Evolutionary conservation across 1,139 yeast genomes (phyloP).

Genomic region (Geotrichum reessii): DNA sequence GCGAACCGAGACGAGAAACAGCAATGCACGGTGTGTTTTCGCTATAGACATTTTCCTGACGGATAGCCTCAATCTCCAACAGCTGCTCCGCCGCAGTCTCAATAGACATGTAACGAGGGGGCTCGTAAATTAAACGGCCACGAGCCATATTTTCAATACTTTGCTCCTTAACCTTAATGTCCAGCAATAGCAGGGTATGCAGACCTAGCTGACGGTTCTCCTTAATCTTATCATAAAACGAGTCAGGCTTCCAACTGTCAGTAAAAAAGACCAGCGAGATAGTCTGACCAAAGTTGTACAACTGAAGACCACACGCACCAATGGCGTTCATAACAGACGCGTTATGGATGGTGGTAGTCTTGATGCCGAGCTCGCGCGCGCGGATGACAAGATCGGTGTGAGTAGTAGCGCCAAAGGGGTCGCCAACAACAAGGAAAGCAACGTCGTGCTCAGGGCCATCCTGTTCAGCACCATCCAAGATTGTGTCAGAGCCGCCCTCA

Average conservation of each 20-base stretch:
- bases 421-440: conserved; percentile 95
- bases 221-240: conserved; percentile 81
- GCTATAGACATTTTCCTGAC: conserved; percentile 64
- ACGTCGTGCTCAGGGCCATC: conserved; percentile 62
- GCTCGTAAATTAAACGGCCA: conserved; percentile 87
- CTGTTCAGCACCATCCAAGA: conserved; percentile 64
- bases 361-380: conserved; percentile 76
- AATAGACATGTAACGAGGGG: conserved; percentile 93
- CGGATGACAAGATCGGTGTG: conserved; percentile 90
- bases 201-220: conserved; percentile 87
- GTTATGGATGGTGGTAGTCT: conserved; percentile 80
- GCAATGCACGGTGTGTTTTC: conserved; percentile 90
- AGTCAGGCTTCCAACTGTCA: conserved; percentile 92
- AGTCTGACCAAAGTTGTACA: conserved; percentile 94
- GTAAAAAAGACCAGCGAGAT: conserved; percentile 94
- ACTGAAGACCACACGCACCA: conserved; percentile 94
- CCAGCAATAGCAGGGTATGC: conserved; percentile 81
- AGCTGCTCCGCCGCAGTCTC: conserved; percentile 84
- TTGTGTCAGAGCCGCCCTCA: conserved; percentile 79
- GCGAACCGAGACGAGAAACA: conserved; percentile 84
- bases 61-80: conserved; percentile 73
- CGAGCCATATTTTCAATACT: conserved; percentile 91
- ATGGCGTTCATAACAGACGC: conserved; percentile 98
- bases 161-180: conserved; percentile 95
- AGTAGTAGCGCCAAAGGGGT: conserved; percentile 96